phyloP scores from a whole-genome alignment of 2,329 filamentous ascomycete species.

The Nothophaeocryptopus gaeumannii region DNA sequence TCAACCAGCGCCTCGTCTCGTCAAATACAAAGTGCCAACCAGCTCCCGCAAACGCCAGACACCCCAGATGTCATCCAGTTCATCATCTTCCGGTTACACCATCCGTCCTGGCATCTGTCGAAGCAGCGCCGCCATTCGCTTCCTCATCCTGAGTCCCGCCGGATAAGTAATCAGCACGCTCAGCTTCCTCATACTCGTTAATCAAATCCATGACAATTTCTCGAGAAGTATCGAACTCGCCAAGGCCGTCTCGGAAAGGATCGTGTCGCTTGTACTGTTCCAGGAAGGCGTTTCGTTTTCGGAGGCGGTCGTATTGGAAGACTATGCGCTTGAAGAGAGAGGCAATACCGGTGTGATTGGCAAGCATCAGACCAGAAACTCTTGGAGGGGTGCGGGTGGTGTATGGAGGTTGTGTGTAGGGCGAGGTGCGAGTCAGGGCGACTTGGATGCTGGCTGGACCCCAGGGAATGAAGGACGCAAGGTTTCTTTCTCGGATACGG shows the following conservation, averaged over 20 bases:
- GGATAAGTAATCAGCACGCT: constrained; percentile 84
- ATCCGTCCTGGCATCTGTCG: constrained; percentile 38
- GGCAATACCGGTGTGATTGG: constrained; percentile 95
- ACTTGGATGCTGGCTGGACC: constrained; percentile 97
- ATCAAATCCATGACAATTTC: constrained; percentile 90
- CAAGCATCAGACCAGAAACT: constrained; percentile 94
- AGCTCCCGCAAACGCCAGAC: not conserved
- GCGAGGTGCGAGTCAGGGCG: constrained; percentile 91
- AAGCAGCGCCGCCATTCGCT: constrained; percentile 27
- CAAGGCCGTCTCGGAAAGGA: constrained; percentile 84
- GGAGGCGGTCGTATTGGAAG: constrained; percentile 85
- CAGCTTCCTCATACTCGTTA: constrained; percentile 91
- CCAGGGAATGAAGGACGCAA: constrained; percentile 98
- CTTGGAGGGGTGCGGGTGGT: constrained; percentile 82
- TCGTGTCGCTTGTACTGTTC: constrained; percentile 95
- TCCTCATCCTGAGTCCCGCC: constrained; percentile 37
- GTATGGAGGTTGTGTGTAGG: constrained; percentile 92
- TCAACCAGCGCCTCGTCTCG: not conserved
- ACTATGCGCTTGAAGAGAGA: constrained; percentile 96
- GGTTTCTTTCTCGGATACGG: constrained; percentile 86
- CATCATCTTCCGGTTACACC: constrained; percentile 41
- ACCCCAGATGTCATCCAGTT: not conserved
- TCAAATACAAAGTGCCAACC: not conserved
- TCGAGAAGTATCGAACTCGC: constrained; percentile 92
- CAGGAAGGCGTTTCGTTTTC: constrained; percentile 95